Percentiles rank a stretch among this genome's conserved stretches.
Evolutionary conservation across 768 basidiomycete genomes (phyloP).

Genomic region (Phanerodontia chrysosporium): DNA sequence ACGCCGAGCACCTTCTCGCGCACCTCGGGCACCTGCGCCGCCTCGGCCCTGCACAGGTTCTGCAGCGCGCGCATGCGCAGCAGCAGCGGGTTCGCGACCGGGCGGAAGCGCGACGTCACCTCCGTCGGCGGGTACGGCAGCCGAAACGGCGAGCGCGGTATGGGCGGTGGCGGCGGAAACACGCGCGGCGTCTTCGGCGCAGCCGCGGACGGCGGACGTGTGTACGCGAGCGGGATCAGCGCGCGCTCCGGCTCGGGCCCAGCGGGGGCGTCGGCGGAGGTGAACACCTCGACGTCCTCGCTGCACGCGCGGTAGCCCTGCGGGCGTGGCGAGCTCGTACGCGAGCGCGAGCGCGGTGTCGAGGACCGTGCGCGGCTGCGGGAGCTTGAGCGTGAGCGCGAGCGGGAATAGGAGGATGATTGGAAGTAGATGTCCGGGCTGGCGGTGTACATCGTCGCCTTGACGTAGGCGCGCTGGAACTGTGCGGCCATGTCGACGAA

Average conservation of each 20-base stretch:
- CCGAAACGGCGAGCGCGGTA: slow-evolving; percentile 39
- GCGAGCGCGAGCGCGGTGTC: slow-evolving; percentile 10
- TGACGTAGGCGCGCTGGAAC: slow-evolving; percentile 55
- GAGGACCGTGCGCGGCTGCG: slow-evolving; percentile 17
- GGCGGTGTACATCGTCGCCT: slow-evolving; percentile 46
- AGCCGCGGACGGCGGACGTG: slow-evolving; percentile 2
- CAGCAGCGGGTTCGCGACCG: slow-evolving; percentile 56
- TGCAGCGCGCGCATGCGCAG: slow-evolving; percentile 59
- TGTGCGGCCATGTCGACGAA: slow-evolving; percentile 51
- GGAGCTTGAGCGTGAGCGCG: slow-evolving; percentile 18
- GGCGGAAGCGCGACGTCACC: slow-evolving; percentile 46
- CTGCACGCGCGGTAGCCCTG: slow-evolving; percentile 41
- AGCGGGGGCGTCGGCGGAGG: slow-evolving; percentile 10
- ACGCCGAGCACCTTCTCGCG: slow-evolving; percentile 52
- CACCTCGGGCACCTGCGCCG: slow-evolving; percentile 19
- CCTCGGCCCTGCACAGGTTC: slow-evolving; percentile 37
- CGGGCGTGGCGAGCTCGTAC: slow-evolving; percentile 23
- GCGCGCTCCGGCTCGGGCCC: neutral
- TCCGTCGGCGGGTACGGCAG: slow-evolving; percentile 25
- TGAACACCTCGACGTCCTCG: slow-evolving; percentile 41
- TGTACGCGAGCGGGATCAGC: slow-evolving; percentile 3
- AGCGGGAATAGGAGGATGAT: slow-evolving; percentile 13
- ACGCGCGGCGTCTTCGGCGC: slow-evolving; percentile 26
- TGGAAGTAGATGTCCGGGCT: slow-evolving; percentile 21
- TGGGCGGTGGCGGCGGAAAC: slow-evolving; percentile 32